Conservation (phyloP, 176 grass and related monocot genomes). For the Oryza longistaminata region DNA sequence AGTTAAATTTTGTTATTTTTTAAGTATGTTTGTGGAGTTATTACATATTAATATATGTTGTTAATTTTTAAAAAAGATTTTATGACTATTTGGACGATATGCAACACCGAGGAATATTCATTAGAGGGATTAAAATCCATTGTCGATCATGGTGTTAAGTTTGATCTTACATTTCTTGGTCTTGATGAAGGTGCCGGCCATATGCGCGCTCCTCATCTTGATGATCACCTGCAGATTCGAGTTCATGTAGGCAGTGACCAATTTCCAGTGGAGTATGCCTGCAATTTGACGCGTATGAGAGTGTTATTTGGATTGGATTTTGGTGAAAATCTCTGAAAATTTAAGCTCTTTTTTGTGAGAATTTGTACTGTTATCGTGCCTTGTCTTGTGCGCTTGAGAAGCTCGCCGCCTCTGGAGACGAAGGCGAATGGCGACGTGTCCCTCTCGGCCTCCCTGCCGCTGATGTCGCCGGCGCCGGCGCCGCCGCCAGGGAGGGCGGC, state of each 20-base stretch:
- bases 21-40: too few relatives aligned
- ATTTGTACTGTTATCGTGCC: slow-evolving; percentile 14
- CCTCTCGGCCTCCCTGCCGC: slow-evolving; percentile 52
- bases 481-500: slow-evolving; percentile 53
- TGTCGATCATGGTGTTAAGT: background rate
- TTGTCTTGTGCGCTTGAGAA: slow-evolving; percentile 90
- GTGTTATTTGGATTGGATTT: background rate
- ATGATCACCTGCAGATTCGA: slow-evolving; percentile 62
- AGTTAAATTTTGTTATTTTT: too few relatives aligned
- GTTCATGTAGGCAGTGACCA: slow-evolving; percentile 72
- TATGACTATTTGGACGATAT: too few relatives aligned
- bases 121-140: too few relatives aligned
- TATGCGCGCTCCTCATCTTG: slow-evolving; percentile 91
- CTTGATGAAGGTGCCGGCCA: slow-evolving; percentile 87
- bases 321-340: background rate
- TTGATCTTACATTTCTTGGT: slow-evolving; percentile 82
- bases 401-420: slow-evolving; percentile 77
- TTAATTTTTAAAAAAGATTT: too few relatives aligned
- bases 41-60: too few relatives aligned
- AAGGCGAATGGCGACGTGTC: slow-evolving; percentile 69
- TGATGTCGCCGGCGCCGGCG: background rate
- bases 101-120: too few relatives aligned
- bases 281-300: background rate
- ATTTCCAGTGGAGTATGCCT: slow-evolving; percentile 95
- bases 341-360: background rate